Evolutionary conservation across 371 early-diverging fungal species (phyloP).

Genomic region (Sporodiniella umbellata): DNA sequence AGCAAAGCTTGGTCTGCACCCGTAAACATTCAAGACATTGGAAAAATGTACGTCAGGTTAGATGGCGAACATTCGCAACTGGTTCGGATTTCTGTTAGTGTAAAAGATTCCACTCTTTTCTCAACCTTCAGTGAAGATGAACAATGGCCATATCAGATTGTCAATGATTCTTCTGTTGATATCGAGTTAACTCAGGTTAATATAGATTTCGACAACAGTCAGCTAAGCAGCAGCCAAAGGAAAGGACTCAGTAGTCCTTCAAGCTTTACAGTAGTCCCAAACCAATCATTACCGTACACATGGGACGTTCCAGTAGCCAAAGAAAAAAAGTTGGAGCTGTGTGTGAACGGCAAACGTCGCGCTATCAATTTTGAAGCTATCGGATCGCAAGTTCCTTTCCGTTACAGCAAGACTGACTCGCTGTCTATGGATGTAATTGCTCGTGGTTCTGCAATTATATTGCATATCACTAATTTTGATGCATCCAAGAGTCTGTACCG

Average conservation of each 20-base stretch:
- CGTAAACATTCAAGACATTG: constrained; percentile 78
- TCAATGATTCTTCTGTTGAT: constrained; percentile 74
- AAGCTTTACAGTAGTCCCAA: constrained; percentile 16
- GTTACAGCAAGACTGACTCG: constrained; percentile 48
- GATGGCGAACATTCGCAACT: constrained; percentile 61
- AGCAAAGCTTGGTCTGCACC: constrained; percentile 70
- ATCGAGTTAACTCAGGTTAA: constrained; percentile 73
- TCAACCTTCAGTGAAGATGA: constrained; percentile 71
- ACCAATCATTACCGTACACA: constrained; percentile 69
- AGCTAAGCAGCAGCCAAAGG: constrained; percentile 27
- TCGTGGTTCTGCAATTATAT: constrained; percentile 82
- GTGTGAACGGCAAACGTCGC: constrained; percentile 66
- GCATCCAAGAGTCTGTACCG: constrained; percentile 59
- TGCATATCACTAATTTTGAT: constrained; percentile 73
- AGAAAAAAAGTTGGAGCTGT: constrained; percentile 68
- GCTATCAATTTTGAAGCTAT: constrained; percentile 86
- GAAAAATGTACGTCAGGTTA: constrained; percentile 77
- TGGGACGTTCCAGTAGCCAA: constrained; percentile 88
- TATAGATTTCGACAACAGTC: constrained; percentile 26
- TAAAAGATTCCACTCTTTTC: constrained; percentile 88
- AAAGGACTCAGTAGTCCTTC: constrained; percentile 21
- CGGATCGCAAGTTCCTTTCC: constrained; percentile 83
- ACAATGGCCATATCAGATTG: constrained; percentile 91
- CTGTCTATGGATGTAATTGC: constrained; percentile 84
- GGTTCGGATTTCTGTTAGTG: constrained; percentile 69